Evolutionary conservation across 768 basidiomycete species (phyloP), one percentile per base, ranked within the genome.

Genomic region (Agaricus sinodeliciosus): DNA sequence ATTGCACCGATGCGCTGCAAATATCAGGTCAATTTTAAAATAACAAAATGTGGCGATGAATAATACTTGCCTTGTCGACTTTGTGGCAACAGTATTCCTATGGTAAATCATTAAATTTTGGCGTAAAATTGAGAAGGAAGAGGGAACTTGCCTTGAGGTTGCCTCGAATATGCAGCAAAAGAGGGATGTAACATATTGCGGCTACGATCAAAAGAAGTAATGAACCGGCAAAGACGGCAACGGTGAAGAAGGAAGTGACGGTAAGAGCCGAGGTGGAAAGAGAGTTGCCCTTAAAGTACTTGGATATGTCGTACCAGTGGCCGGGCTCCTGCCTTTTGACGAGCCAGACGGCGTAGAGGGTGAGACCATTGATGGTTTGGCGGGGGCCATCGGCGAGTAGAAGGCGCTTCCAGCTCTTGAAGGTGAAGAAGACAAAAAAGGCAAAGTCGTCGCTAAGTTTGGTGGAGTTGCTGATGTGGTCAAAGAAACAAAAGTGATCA

Each of bases 51-150:
- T 16, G 11, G 16, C 6, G 42, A 22, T 42, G 27, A 28, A 37
- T 35, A 28, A 12, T 36, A 41, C 62, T 51, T 63, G 91, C 90
- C 82, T 97, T 97, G 74, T 99, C 95, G 46, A 97, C 92, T 69
- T 97, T 96, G 75, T 98, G 92, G 66, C 94, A 97, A 68, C 90
- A 91, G 71, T 96, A 97, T 77, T 99, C 95, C 86, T 91, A 58
- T 55, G 47, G 35, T 35, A 59, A 55, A 26, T 53, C 44, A 28
- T 50, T 43, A 48, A 46, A 31, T 36, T 31, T 16, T 35, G 39
- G 44, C 56, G 43, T 13, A 45, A 42, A 26, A 25, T 9, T 5
- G 7, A 15, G 13, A 47, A 28, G 39, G 34, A 28, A 15, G 25
- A 13, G 27, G 16, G 19, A 9, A 57, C 70, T 54, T 57, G 86